Conservation (phyloP, 169 alveolate species). For the Plasmodium gaboni region DNA sequence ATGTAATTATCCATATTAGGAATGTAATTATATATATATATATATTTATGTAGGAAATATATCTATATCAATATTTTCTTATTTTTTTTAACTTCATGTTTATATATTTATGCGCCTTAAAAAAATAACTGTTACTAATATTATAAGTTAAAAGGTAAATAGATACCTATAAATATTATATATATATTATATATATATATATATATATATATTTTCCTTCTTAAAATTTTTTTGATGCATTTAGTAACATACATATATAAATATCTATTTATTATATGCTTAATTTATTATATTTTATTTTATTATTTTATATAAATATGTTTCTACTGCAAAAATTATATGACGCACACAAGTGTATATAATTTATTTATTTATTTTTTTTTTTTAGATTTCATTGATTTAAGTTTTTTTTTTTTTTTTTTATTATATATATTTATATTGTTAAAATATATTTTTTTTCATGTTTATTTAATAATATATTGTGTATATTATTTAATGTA, state of each 20-base stretch:
- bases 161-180: background rate
- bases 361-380: background rate
- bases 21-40: too few species aligned
- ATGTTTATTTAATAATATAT: too few species aligned
- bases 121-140: too few species aligned
- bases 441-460: too few species aligned
- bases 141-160: background rate
- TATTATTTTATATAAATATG: background rate
- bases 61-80: too few species aligned
- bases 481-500: too few species aligned
- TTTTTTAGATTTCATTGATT: background rate
- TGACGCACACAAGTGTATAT: background rate
- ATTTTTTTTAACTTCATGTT: too few species aligned
- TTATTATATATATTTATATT: background rate
- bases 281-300: background rate
- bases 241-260: background rate
- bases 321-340: too few species aligned
- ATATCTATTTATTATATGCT: background rate
- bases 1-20: too few species aligned
- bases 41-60: too few species aligned
- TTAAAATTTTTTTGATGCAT: background rate
- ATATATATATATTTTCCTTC: constrained; percentile 1
- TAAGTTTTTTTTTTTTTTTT: constrained; percentile 1
- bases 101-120: too few species aligned
- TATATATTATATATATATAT: constrained; percentile 8